Base-by-base conservation (phyloP, 2,329 filamentous ascomycete species). In the Dactylellina sp. region DNA sequence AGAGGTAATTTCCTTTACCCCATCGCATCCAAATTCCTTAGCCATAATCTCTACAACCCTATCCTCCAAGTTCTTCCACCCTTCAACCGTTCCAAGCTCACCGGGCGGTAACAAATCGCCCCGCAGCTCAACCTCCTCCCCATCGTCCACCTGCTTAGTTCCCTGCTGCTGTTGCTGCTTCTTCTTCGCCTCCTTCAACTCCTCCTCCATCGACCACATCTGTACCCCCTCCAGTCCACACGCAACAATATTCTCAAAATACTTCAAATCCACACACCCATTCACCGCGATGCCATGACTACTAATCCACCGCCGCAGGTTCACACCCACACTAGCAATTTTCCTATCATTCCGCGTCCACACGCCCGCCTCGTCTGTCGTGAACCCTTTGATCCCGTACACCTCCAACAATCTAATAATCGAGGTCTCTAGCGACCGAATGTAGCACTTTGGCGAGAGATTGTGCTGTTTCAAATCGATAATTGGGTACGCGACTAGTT, bases 251-350 rank as follows among this genome's bases (percentile, higher is more conserved):
- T 93, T 85, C 22, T 86, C 83, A 78, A 87, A 89, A 86, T 87
- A 91, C 76, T 81, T 81, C 57, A 87, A 60, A 76, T 91, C 87
- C 64, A 89, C 87, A 76, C 83, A 82, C n/a, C 92, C 82, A 84
- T 96, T 92, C 80, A 97, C 80, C 1, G 91, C 93, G 35, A 96
- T 85, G 5, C 95, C 95, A 80, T 96, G 90, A 74, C 89, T 91
- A 22, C 89, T 93, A 39, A 98, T 86, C 81, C 96, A 89, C 49
- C 94, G 84, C 12, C 93, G 84, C 75, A 97, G 86, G 82, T 98
- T 93, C n/a, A 99, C 92, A 0, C 95, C 95, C 44, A 98, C 83
- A 0, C 93, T 93, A 0, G 92, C 92, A 77, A 99, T 93, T 84
- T 98, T 99, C 78, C 85, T 84, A 66, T 84, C 82, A 0, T 79